Evolutionary conservation across 2,329 filamentous ascomycete genomes (phyloP).

Genomic region (Beauveria scarabaeidicola): DNA sequence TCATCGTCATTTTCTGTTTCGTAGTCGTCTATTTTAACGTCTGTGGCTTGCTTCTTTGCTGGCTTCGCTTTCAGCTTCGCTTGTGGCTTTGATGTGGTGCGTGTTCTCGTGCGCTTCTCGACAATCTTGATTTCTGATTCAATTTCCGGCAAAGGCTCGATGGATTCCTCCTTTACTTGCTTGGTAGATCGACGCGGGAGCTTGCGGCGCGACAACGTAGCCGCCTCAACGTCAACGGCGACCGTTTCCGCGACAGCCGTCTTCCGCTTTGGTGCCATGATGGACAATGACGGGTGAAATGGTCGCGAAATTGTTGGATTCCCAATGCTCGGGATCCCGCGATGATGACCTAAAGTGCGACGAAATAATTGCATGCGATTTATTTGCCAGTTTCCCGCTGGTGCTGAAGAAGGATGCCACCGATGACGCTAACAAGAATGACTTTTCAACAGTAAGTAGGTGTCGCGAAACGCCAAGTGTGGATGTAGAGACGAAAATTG

Average conservation of each 20-base stretch:
- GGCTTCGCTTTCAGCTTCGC: background rate
- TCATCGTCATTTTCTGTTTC: background rate
- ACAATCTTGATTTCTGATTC: background rate
- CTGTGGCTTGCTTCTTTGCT: background rate
- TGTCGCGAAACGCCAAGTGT: background rate
- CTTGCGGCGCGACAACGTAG: background rate
- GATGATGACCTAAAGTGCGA: background rate
- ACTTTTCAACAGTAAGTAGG: background rate
- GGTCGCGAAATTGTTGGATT: background rate
- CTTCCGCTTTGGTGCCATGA: constrained; percentile 4
- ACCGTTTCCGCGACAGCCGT: background rate
- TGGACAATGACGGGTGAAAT: background rate
- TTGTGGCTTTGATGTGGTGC: background rate
- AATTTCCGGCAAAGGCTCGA: background rate
- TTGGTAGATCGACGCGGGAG: background rate
- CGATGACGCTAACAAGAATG: background rate
- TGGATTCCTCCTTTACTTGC: background rate
- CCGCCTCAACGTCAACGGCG: background rate
- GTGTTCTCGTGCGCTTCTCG: background rate
- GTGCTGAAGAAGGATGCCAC: background rate
- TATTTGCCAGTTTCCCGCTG: background rate
- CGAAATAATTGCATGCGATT: background rate
- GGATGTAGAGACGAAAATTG: background rate
- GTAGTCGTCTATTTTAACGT: background rate
- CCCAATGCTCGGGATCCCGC: background rate